A percentile compares a stretch with the other conserved stretches of the same genome.
phyloP scores from a whole-genome alignment of 108 stramenopile species.

The Fistulifera pelliculosa region DNA sequence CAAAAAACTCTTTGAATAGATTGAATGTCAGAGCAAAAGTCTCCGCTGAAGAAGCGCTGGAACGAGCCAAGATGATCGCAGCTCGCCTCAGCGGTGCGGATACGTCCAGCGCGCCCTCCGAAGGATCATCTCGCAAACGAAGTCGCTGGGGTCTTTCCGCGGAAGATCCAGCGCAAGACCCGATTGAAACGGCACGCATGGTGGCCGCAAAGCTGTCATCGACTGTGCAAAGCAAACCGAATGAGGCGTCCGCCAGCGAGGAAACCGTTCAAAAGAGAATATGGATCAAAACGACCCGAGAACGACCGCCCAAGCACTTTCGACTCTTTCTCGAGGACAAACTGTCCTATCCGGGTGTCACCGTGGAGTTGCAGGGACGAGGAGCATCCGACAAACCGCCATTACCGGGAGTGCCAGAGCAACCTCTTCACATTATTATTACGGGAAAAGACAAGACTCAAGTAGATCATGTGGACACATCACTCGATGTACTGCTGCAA shows the following conservation, averaged over 20 bases:
- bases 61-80: constrained; percentile 76
- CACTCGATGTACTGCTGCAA: constrained; percentile 44
- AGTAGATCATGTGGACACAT: constrained; percentile 33
- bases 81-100: constrained; percentile 45
- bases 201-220: not conserved
- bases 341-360: constrained; percentile 1
- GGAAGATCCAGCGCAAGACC: constrained; percentile 1
- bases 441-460: constrained; percentile 38
- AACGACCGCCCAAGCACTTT: constrained; percentile 29
- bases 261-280: constrained; percentile 20
- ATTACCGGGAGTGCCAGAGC: constrained; percentile 38
- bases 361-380: constrained; percentile 23
- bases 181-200: not conserved
- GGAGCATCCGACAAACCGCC: constrained; percentile 24
- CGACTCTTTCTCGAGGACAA: constrained; percentile 17
- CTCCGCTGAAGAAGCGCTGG: constrained; percentile 60
- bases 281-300: constrained; percentile 31
- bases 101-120: not conserved
- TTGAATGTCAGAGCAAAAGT: too few relatives aligned
- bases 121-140: constrained; percentile 17
- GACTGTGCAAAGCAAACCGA: not conserved
- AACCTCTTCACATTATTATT: constrained; percentile 69
- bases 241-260: not conserved
- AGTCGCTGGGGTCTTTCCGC: constrained; percentile 28
- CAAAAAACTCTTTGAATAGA: too few relatives aligned